A percentile compares a stretch with the other conserved stretches of the same genome.
Conservation (phyloP, 495 filamentous ascomycete genomes). For the Aspergillus saccharolyticus region DNA sequence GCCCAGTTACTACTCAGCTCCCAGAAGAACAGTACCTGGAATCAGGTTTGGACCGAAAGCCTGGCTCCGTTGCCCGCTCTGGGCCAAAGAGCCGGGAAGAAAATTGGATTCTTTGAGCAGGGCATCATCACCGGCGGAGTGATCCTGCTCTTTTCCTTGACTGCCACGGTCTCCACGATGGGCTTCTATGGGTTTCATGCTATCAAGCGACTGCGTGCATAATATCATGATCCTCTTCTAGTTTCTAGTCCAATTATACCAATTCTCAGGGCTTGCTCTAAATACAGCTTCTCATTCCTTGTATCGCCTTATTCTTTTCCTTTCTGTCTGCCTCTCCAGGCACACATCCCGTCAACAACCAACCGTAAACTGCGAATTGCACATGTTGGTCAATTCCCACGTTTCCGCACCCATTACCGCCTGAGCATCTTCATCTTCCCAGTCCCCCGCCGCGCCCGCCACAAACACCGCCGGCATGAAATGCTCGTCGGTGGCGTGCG, state of each 20-base stretch:
- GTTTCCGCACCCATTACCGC: slow-evolving; percentile 49
- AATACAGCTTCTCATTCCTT: too few relatives aligned
- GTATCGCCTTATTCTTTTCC: too few relatives aligned
- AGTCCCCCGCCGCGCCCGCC: slow-evolving; percentile 47
- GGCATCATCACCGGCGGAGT: slow-evolving; percentile 41
- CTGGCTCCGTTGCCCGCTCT: slow-evolving; percentile 33
- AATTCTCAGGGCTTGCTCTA: neutral
- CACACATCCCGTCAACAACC: slow-evolving; percentile 14
- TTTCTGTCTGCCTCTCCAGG: neutral
- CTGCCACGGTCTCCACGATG: slow-evolving; percentile 23
- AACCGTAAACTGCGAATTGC: slow-evolving; percentile 53
- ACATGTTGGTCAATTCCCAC: slow-evolving; percentile 62
- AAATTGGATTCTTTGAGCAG: slow-evolving; percentile 50
- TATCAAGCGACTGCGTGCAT: slow-evolving; percentile 13
- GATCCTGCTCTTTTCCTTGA: slow-evolving; percentile 23
- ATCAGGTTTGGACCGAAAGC: slow-evolving; percentile 23
- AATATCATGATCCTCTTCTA: neutral
- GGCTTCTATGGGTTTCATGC: slow-evolving; percentile 27
- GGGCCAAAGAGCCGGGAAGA: slow-evolving; percentile 31
- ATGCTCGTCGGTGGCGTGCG: slow-evolving; percentile 61
- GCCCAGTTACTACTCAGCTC: slow-evolving; percentile 14
- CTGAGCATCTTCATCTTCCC: slow-evolving; percentile 40
- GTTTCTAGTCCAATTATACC: neutral
- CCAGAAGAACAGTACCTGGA: slow-evolving; percentile 11
- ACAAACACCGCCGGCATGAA: slow-evolving; percentile 57